Base-by-base conservation (phyloP, 1,139 yeast species). In the Blastobotrys capitulatus region DNA sequence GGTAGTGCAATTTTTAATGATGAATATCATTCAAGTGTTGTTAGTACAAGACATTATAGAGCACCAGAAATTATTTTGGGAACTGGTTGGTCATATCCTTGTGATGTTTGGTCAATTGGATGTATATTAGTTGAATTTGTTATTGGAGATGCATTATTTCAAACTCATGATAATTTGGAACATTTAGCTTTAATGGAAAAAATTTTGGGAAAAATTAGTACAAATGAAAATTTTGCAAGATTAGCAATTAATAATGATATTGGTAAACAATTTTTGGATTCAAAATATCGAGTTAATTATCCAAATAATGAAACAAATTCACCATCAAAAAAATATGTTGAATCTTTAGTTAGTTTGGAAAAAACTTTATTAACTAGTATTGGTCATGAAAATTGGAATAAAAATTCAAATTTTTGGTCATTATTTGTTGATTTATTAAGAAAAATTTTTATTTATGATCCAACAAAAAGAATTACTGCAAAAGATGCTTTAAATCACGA, bases 31-130 rank as follows among this genome's bases (percentile, higher is more conserved):
- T 83, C 95, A 9, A 81, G 85, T 35, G 83, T 94, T 25, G 96
- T 94, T 10, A 86, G 96, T 13, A 92, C 77, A 10, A 76, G 99
- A 50, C 98, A 94, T 68, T 94, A 94, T 68, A 74, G 99, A 51
- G 98, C 98, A 0, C 98, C 98, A 0, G 99, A 94, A 65, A 89
- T 94, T 57, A 90, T 92, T 1, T 70, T 94, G 36, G 97, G 97
- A 1, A 76, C 80, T 34, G 97, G 97, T 36, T 94, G 98, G 76
- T 85, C 96, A 4, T 84, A 77, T 31, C 95, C 98, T 1, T 92
- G 98, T 67, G 99, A 94, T 67, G 73, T 92, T 70, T 94, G 98
- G 99, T 87, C 96, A 1, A 77, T 92, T 50, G 99, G 97, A 0
- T 90, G 98, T 66, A 89, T 94, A 15, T 71, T 94, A 41, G 90